Percentiles rank a stretch among this genome's conserved stretches.
Evolutionary conservation across 768 basidiomycete genomes (phyloP).

Genomic region (Panaeolus cyanescens): DNA sequence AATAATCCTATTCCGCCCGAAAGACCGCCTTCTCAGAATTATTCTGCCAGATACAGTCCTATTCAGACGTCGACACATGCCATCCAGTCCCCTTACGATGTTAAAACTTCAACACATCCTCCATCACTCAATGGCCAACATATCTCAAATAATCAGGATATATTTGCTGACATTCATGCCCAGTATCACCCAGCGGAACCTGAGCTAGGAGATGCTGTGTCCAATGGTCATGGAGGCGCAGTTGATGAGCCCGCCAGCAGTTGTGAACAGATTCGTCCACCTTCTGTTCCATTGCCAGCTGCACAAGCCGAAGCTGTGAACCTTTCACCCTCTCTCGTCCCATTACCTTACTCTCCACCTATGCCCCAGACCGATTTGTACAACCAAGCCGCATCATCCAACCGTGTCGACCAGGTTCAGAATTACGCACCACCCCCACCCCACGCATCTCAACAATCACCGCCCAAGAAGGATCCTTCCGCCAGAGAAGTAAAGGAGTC

Average conservation of each 20-base stretch:
- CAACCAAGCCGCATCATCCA: not conserved
- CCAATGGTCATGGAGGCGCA: not conserved
- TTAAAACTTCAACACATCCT: not conserved
- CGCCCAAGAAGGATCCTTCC: constrained; percentile 9
- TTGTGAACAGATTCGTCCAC: not conserved
- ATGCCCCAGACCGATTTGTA: constrained; percentile 6
- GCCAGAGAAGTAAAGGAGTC: constrained; percentile 29
- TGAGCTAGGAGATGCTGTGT: too few relatives aligned
- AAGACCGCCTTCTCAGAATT: not conserved
- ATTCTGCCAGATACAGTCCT: not conserved
- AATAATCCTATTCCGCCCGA: not conserved
- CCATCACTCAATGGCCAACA: not conserved
- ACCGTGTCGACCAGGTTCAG: constrained; percentile 2
- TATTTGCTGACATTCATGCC: not conserved
- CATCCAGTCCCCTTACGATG: not conserved
- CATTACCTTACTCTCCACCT: constrained; percentile 23
- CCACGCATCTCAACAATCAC: not conserved
- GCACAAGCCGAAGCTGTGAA: not conserved
- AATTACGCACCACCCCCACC: constrained; percentile 13
- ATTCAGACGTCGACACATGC: not conserved
- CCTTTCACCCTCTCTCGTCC: constrained; percentile 19
- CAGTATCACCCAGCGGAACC: not conserved
- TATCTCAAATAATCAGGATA: not conserved
- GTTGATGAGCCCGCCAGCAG: not conserved
- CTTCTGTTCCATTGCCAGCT: not conserved